phyloP scores from a whole-genome alignment of 495 filamentous ascomycete genomes.

The Hypoxylon cercidicola region DNA sequence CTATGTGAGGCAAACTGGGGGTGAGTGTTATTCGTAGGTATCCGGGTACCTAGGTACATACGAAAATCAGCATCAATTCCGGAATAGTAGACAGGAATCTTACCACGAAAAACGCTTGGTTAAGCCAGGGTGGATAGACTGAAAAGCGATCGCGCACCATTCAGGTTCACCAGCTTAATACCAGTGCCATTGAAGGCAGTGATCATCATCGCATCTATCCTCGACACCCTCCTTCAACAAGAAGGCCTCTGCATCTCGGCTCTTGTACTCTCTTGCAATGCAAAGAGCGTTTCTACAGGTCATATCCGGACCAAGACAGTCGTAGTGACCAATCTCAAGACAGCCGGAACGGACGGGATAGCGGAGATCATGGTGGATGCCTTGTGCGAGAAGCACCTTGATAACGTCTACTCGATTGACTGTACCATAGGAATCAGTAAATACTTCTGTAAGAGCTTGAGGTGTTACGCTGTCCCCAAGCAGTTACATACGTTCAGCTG shows the following conservation, averaged over 20 bases:
- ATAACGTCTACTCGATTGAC: slow-evolving; percentile 1
- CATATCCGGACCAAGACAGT: neutral
- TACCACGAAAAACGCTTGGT: no score
- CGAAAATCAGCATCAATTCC: no score
- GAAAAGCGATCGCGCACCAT: no score
- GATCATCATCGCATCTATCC: neutral
- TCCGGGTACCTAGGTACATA: no score
- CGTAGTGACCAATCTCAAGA: neutral
- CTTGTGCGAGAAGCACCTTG: neutral
- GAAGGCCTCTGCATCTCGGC: neutral
- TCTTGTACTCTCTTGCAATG: slow-evolving; percentile 2
- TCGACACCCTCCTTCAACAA: slow-evolving; percentile 4
- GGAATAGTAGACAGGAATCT: no score
- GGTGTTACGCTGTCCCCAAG: no score
- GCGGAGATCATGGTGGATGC: neutral
- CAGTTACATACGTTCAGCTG: neutral
- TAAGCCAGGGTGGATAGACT: no score
- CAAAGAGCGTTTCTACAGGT: slow-evolving; percentile 5
- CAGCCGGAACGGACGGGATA: neutral
- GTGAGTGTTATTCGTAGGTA: no score
- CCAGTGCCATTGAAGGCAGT: neutral
- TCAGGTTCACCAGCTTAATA: no score
- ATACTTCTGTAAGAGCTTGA: no score
- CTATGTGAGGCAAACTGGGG: no score
- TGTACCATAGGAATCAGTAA: no score